phyloP scores from a whole-genome alignment of 345 rosid genomes.

The Eucalyptus leucophloia region DNA sequence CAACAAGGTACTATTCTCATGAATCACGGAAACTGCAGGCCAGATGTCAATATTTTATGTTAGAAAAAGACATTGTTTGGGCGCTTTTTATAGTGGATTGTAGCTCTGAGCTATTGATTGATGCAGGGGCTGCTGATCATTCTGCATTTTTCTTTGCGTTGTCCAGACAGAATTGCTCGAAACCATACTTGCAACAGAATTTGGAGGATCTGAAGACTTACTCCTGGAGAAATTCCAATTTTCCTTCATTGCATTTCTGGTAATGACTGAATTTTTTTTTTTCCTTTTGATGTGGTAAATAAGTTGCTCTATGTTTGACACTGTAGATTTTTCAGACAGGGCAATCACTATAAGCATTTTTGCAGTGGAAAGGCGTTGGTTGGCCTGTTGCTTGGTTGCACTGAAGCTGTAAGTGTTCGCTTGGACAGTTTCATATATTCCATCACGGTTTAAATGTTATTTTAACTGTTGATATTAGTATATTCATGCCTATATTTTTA shows the following conservation, averaged over 20 bases:
- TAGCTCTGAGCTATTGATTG: neutral
- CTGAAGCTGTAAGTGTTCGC: conserved; percentile 54
- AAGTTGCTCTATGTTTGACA: neutral
- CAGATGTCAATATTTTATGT: neutral
- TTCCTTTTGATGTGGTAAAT: neutral
- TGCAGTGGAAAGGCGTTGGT: conserved; percentile 89
- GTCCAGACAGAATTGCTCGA: conserved; percentile 61
- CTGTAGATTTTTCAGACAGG: conserved; percentile 64
- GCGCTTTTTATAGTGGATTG: neutral
- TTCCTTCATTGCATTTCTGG: conserved; percentile 86
- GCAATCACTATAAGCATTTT: conserved; percentile 78
- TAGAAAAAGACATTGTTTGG: neutral
- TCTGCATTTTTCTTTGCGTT: neutral
- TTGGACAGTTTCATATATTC: neutral
- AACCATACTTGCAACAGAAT: conserved; percentile 39
- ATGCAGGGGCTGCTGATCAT: neutral
- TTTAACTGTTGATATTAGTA: neutral
- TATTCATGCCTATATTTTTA: neutral
- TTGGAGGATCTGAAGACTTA: conserved; percentile 58
- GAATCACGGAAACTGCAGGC: neutral
- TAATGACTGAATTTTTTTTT: neutral
- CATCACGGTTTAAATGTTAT: neutral
- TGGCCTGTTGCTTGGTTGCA: conserved; percentile 72
- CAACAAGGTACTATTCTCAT: conserved; percentile 45
- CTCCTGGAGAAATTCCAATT: conserved; percentile 87